A percentile compares a stretch with the other conserved stretches of the same genome.
Evolutionary conservation across 2,329 filamentous ascomycete species (phyloP).

Genomic region (Neoarthrinium moseri): DNA sequence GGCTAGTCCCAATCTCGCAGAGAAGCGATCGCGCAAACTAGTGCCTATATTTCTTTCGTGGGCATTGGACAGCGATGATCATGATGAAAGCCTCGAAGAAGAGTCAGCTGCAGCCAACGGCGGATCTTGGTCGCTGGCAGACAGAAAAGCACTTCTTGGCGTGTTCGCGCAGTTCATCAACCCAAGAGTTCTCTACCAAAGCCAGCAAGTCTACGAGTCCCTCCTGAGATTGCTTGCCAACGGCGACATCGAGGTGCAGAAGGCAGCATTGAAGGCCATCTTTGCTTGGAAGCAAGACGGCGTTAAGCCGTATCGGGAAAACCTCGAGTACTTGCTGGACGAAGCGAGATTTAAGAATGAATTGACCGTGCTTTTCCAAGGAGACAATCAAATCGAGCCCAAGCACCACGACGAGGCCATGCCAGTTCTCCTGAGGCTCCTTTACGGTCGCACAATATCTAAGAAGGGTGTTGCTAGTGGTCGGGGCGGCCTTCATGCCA

Average conservation of each 20-base stretch:
- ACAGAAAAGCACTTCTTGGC: conserved; percentile 79
- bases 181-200: conserved; percentile 77
- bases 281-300: conserved; percentile 84
- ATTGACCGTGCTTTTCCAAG: conserved; percentile 81
- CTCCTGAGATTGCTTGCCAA: conserved; percentile 77
- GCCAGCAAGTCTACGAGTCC: conserved; percentile 72
- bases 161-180: conserved; percentile 86
- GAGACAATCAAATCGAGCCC: conserved; percentile 68
- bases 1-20: conserved; percentile 72
- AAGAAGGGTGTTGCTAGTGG: conserved; percentile 75
- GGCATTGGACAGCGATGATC: conserved; percentile 57
- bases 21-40: conserved; percentile 80
- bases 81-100: conserved; percentile 25
- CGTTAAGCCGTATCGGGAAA: conserved; percentile 78
- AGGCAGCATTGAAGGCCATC: conserved; percentile 77
- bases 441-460: conserved; percentile 88
- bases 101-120: conserved; percentile 14
- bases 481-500: conserved; percentile 77
- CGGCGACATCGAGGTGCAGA: conserved; percentile 88
- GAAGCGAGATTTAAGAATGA: conserved; percentile 92
- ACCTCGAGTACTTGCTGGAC: conserved; percentile 82
- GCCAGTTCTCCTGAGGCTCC: conserved; percentile 79
- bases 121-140: conserved; percentile 67
- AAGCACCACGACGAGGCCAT: conserved; percentile 74
- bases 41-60: conserved; percentile 85